phyloP scores from a whole-genome alignment of 495 filamentous ascomycete genomes.

The Tuber magnatum region DNA sequence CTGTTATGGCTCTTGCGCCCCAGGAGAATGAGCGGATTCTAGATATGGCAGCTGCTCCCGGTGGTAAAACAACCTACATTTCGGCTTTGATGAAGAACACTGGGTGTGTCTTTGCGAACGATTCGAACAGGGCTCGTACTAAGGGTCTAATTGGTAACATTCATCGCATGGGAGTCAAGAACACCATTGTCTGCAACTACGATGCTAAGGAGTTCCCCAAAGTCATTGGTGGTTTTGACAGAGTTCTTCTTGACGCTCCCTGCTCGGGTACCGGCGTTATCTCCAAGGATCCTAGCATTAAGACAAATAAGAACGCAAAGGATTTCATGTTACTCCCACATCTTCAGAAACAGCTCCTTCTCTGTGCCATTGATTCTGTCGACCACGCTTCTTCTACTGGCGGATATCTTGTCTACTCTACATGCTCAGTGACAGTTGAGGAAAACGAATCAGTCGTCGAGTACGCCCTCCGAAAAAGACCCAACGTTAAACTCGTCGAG shows the following conservation, averaged over 20 bases:
- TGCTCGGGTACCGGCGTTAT: conserved; percentile 86
- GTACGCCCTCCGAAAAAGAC: conserved; percentile 80
- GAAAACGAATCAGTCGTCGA: conserved; percentile 92
- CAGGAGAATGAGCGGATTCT: conserved; percentile 87
- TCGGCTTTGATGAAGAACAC: conserved; percentile 98
- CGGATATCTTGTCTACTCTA: conserved; percentile 91
- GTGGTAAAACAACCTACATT: conserved; percentile 95
- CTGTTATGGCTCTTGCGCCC: conserved; percentile 92
- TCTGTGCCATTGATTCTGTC: conserved; percentile 89
- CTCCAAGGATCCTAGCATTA: conserved; percentile 86
- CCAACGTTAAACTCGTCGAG: conserved; percentile 88
- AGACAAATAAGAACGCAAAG: conserved; percentile 92
- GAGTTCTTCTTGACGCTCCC: conserved; percentile 71
- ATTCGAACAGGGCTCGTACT: conserved; percentile 82
- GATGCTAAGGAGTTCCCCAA: conserved; percentile 87
- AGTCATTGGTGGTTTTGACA: conserved; percentile 90
- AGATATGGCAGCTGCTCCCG: conserved; percentile 94
- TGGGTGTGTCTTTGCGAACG: conserved; percentile 90
- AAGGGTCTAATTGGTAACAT: conserved; percentile 98
- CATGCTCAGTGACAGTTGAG: conserved; percentile 83
- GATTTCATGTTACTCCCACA: conserved; percentile 90
- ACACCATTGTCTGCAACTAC: conserved; percentile 90
- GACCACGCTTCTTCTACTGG: conserved; percentile 79
- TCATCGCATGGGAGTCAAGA: conserved; percentile 86
- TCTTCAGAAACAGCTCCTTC: conserved; percentile 84